Percentiles rank a stretch among this genome's conserved stretches.
phyloP scores from a whole-genome alignment of 2,329 filamentous ascomycete species.

The Pseudogymnoascus sp. region DNA sequence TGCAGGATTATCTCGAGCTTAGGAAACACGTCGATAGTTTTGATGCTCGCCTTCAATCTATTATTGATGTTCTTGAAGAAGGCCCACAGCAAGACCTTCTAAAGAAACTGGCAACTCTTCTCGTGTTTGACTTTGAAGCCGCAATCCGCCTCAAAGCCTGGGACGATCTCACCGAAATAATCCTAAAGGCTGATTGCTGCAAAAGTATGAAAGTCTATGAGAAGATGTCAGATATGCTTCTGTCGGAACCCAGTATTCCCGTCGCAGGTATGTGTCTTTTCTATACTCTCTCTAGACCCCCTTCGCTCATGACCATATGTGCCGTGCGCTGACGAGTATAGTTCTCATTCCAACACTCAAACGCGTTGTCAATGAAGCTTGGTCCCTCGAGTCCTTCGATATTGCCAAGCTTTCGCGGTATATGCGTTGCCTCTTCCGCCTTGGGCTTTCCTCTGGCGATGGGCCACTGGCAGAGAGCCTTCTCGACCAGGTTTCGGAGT shows the following conservation, averaged over 20 bases:
- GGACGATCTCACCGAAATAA: conserved; percentile 56
- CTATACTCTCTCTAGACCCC: conserved; percentile 11
- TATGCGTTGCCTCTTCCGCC: conserved; percentile 69
- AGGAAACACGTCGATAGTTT: conserved; percentile 57
- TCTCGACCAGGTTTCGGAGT: conserved; percentile 50
- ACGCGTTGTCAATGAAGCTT: conserved; percentile 64
- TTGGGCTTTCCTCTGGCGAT: conserved; percentile 53
- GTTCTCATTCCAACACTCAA: conserved; percentile 44
- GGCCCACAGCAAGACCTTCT: conserved; percentile 46
- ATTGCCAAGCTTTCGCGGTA: conserved; percentile 63
- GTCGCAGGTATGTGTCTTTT: neutral
- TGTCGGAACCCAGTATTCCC: conserved; percentile 30
- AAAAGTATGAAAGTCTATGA: conserved; percentile 46
- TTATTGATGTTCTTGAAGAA: conserved; percentile 36
- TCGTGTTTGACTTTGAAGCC: conserved; percentile 76
- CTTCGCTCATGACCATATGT: conserved; percentile 14
- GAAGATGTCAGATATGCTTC: conserved; percentile 58
- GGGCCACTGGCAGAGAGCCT: conserved; percentile 48
- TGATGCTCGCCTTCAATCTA: conserved; percentile 38
- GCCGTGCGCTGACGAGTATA: conserved; percentile 39
- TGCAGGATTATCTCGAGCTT: conserved; percentile 56
- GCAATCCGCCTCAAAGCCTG: conserved; percentile 60
- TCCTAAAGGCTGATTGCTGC: conserved; percentile 45
- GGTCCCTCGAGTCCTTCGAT: conserved; percentile 50
- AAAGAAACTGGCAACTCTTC: conserved; percentile 57